Evolutionary conservation across 768 basidiomycete genomes (phyloP).

Genomic region (Polyporus arcularius): DNA sequence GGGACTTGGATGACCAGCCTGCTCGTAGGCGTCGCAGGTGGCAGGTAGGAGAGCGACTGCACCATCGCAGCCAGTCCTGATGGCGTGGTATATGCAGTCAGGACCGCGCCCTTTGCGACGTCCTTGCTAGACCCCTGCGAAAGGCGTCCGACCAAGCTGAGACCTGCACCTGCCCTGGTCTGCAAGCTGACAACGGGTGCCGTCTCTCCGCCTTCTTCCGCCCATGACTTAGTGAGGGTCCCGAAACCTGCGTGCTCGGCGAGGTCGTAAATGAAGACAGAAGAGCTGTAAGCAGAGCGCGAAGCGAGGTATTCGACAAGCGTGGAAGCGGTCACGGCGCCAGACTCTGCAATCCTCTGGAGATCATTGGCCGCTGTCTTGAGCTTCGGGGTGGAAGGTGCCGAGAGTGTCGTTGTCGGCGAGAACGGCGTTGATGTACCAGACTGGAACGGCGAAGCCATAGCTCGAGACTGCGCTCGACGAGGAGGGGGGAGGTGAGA

Average conservation of each 20-base stretch:
- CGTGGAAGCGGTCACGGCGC: slow-evolving; percentile 51
- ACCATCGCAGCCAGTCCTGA: slow-evolving; percentile 84
- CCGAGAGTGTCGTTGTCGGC: slow-evolving; percentile 36
- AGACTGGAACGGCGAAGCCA: slow-evolving; percentile 29
- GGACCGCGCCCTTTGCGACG: slow-evolving; percentile 53
- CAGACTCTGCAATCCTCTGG: slow-evolving; percentile 20
- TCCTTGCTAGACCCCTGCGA: slow-evolving; percentile 80
- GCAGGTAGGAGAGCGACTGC: slow-evolving; percentile 72
- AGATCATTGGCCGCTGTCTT: slow-evolving; percentile 27
- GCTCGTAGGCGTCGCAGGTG: slow-evolving; percentile 58
- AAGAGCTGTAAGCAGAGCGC: slow-evolving; percentile 53
- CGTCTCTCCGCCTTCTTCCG: slow-evolving; percentile 39
- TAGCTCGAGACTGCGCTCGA: slow-evolving; percentile 7
- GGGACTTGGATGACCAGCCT: slow-evolving; percentile 86
- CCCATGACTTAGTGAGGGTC: slow-evolving; percentile 67
- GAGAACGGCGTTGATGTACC: slow-evolving; percentile 32
- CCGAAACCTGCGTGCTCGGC: slow-evolving; percentile 87
- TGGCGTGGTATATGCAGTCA: slow-evolving; percentile 84
- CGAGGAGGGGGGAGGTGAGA: not conserved
- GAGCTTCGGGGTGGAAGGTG: slow-evolving; percentile 32
- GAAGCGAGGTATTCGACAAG: slow-evolving; percentile 72
- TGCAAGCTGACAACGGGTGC: slow-evolving; percentile 70
- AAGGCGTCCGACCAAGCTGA: slow-evolving; percentile 75
- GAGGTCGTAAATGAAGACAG: slow-evolving; percentile 80
- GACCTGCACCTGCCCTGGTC: slow-evolving; percentile 82